Base-by-base conservation (phyloP, 306 rosid species). In the Nissolia schottii region DNA sequence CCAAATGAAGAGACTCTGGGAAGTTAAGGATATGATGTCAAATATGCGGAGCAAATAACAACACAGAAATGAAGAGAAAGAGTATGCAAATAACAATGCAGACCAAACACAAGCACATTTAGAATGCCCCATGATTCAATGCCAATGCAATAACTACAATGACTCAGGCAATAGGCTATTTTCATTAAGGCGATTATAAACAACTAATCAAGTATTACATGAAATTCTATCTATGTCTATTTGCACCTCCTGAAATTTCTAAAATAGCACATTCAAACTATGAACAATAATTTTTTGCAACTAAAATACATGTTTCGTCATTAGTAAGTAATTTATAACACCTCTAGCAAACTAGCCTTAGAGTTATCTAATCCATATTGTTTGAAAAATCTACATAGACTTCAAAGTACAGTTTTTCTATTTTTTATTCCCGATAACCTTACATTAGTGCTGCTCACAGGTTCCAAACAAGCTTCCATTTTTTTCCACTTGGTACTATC, bases 21-120 rank as follows among this genome's bases (percentile, higher is more conserved):
- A 55, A 67, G 10, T 16, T 28, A 50, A 54, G 38, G 46, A 67
- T 18, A 77, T 54, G 8, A 69, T 68, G 67, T 78, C 67, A 82
- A n/a, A 59, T 29, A 15, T 23, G 37, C 1, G 56, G 11, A 64
- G 64, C 51, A 45, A 61, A 65, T 28, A 59, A 29, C 12, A 49
- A 7, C 22, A 49, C 18, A 38, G 22, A 72, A 57, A 54, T 34
- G 10, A 46, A 34, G 5, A 56, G 57, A 6, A 46, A 34, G 5
- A 56, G 57, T 15, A 18, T 4, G 70, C 32, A 57, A 32, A 45
- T 24, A 27, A 15, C 32, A 63, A 53, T 2, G 3, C 16, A 13
- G n/a, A 13, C 49, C 49, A 13, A n/a, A 43, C 5, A 43, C n/a
- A 43, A 0, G 14, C 18, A 43, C 49, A 43, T 2, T 13, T 14